Evolutionary conservation across 1,284 basidiomycete genomes (phyloP), one percentile per base, ranked within the genome.

Genomic region (Ceratobasidium sp.): DNA sequence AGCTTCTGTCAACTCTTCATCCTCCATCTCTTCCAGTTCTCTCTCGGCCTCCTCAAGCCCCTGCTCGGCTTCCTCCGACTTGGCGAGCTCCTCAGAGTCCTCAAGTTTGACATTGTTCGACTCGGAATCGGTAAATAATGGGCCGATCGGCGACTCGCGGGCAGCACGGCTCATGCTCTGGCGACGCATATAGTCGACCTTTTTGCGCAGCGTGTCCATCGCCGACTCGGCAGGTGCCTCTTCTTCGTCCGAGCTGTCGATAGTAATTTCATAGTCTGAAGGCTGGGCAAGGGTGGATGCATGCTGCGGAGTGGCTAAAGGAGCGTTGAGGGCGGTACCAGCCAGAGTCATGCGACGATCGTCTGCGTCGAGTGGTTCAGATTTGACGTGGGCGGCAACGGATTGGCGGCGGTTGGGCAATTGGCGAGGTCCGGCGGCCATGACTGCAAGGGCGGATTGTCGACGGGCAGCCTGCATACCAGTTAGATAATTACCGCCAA

Each of bases 151-250:
- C 35, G 42, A 49, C 29, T 67, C 64, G 22, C 45, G 64, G 13
- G 64, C 49, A 32, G 64, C 64, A n/a, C 64, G 64, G 45, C 52
- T 50, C 64, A 67, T 67, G 17, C 64, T 67, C 31, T 67, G 64
- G 34, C 64, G 64, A 22, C 64, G 64, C 64, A 67, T 67, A 67
- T 67, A 38, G 40, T 67, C 64, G 32, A 67, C 52, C 40, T 67
- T 67, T 31, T 67, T 67, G 35, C 64, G 64, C 13, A 67, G 38
- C 20, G 64, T 67, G 20, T 55, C 52, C 1, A 67, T 22, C 4
- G 52, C 31, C 1, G 38, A 42, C 38, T 67, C 64, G 13, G 35
- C 17, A 42, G 38, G 47, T 4, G 50, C 34, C 22, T 60, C 64
- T 35, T 62, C 58, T 25, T 67, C 64, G 38, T 67, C 64, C 2